A percentile compares a stretch with the other conserved stretches of the same genome.
These are phyloP conservation scores for Camellia sinensis DNA, from an alignment of 148 eudicot species.

Conservation along the genomic window DNA sequence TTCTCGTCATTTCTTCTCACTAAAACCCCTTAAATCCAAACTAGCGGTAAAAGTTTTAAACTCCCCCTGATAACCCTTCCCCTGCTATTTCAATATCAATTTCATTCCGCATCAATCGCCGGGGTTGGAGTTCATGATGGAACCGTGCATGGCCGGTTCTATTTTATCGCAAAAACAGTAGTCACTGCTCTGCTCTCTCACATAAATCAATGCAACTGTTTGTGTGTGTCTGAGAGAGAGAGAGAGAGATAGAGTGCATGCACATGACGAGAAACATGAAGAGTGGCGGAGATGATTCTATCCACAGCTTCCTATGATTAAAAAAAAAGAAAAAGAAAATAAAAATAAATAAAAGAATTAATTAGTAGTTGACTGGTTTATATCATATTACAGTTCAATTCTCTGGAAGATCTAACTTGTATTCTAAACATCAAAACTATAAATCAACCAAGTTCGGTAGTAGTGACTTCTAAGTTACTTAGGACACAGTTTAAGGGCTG, in stretches of 20 bases:
- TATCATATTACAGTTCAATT: background rate
- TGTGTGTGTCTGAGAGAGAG: background rate
- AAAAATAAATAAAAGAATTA: slow-evolving; percentile 15
- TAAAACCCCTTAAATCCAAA: no score
- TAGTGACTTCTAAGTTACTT: slow-evolving; percentile 8
- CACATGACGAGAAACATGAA: slow-evolving; percentile 17
- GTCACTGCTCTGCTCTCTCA: no score
- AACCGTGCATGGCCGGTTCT: no score
- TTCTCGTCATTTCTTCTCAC: no score
- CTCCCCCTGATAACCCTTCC: no score
- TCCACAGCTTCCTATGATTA: slow-evolving; percentile 7
- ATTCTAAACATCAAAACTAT: slow-evolving; percentile 7
- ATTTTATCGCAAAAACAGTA: no score
- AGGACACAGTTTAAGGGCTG: background rate
- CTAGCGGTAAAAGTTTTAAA: no score
- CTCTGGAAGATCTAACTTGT: background rate
- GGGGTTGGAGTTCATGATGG: no score
- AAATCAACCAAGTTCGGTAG: background rate
- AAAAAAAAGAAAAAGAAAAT: background rate
- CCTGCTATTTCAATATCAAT: no score
- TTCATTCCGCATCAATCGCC: no score
- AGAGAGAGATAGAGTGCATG: background rate
- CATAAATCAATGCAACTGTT: no score
- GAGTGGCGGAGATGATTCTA: slow-evolving; percentile 20
- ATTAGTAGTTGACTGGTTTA: slow-evolving; percentile 15